Evolutionary conservation across 192 early-diverging fungal species (phyloP).

Genomic region (Thoreauomyces humboldtii): DNA sequence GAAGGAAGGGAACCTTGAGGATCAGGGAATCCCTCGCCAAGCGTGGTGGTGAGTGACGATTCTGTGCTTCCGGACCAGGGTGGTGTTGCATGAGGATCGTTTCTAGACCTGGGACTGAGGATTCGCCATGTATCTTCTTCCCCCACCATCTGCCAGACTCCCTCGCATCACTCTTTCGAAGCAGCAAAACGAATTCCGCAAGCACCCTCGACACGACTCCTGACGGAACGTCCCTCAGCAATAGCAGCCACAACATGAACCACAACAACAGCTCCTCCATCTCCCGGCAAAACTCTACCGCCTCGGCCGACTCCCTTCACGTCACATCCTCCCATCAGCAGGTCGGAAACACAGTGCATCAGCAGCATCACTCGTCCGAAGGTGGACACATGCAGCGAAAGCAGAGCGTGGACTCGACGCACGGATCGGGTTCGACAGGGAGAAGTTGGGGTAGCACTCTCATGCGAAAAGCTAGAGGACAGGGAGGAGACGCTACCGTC

Average conservation of each 20-base stretch:
- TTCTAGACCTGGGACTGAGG: not conserved
- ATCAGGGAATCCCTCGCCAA: not conserved
- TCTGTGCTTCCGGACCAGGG: no score
- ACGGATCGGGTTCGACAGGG: not conserved
- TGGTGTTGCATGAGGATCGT: not conserved
- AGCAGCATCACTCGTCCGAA: no score
- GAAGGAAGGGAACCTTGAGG: not conserved
- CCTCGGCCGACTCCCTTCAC: not conserved
- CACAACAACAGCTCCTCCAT: no score
- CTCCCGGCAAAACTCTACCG: no score
- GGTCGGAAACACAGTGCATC: no score
- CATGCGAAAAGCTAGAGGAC: slow-evolving; percentile 2
- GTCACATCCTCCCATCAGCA: not conserved
- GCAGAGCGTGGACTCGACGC: not conserved
- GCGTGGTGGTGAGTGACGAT: slow-evolving; percentile 4
- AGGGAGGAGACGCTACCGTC: no score
- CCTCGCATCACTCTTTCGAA: slow-evolving; percentile 15
- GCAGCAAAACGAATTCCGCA: no score
- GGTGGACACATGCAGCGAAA: not conserved
- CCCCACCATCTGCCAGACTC: slow-evolving; percentile 2
- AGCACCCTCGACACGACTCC: no score
- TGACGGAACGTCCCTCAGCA: no score
- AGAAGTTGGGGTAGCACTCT: not conserved
- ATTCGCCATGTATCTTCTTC: not conserved
- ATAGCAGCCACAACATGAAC: no score